Conservation (phyloP, 2,329 filamentous ascomycete species). For the Pestalotiopsis sp. region DNA sequence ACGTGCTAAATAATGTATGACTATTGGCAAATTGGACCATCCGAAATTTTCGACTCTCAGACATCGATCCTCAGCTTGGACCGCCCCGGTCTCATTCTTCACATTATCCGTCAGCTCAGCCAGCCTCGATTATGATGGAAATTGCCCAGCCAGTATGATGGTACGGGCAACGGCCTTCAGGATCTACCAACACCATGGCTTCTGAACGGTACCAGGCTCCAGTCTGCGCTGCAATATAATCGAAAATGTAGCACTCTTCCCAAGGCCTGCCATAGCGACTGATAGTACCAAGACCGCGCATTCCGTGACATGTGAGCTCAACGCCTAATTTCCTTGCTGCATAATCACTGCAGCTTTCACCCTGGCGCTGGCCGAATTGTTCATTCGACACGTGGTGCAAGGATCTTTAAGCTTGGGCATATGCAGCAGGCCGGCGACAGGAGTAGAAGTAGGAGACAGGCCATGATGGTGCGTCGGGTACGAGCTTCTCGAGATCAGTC, state of each 20-base stretch:
- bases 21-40: neutral
- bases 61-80: neutral
- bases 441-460: neutral
- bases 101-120: neutral
- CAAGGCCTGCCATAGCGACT: neutral
- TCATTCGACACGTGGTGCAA: slow-evolving; percentile 8
- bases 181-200: neutral
- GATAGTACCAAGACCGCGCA: neutral
- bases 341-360: slow-evolving; percentile 3
- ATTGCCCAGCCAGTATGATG: no score
- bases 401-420: neutral
- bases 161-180: neutral
- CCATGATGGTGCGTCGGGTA: neutral
- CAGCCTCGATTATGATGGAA: neutral
- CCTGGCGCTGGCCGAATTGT: neutral
- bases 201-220: neutral
- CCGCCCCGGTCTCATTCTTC: neutral
- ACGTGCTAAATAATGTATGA: neutral
- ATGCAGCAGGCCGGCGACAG: slow-evolving; percentile 3
- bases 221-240: neutral
- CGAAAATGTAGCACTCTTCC: no score
- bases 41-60: neutral
- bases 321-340: neutral
- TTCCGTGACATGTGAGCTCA: neutral
- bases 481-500: neutral